Evolutionary conservation across 2,329 filamentous ascomycete genomes (phyloP).

Genomic region (Cucurbitaria berberidis): DNA sequence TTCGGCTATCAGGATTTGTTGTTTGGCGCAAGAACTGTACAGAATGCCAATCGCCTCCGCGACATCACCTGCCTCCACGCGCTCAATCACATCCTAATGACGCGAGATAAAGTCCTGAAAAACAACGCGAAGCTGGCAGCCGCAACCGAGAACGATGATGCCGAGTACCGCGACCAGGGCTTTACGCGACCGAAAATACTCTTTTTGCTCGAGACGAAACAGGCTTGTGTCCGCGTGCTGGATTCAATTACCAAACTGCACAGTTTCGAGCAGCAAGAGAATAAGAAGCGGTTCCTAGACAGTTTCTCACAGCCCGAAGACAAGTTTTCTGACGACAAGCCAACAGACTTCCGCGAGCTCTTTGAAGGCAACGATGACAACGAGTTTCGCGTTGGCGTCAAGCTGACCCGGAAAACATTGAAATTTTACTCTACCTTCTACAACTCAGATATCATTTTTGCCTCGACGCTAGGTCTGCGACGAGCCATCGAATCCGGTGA

Average conservation of each 20-base stretch:
- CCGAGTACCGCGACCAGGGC: slow-evolving; percentile 88
- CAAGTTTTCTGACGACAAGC: slow-evolving; percentile 73
- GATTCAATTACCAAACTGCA: slow-evolving; percentile 77
- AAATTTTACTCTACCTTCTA: slow-evolving; percentile 97
- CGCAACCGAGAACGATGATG: slow-evolving; percentile 64
- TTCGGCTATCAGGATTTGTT: slow-evolving; percentile 85
- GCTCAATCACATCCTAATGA: slow-evolving; percentile 92
- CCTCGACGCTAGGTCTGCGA: slow-evolving; percentile 85
- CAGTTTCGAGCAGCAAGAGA: slow-evolving; percentile 89
- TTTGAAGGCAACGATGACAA: slow-evolving; percentile 97
- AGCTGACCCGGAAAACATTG: slow-evolving; percentile 93
- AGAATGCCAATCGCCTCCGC: slow-evolving; percentile 72
- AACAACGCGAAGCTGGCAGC: slow-evolving; percentile 82
- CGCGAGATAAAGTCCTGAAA: slow-evolving; percentile 87
- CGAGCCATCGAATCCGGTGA: slow-evolving; percentile 86
- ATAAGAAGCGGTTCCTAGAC: slow-evolving; percentile 90
- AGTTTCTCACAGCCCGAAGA: slow-evolving; percentile 74
- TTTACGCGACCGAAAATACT: slow-evolving; percentile 95
- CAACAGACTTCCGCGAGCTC: slow-evolving; percentile 84
- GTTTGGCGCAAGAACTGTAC: slow-evolving; percentile 72
- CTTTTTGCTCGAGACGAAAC: slow-evolving; percentile 85
- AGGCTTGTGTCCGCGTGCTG: slow-evolving; percentile 80
- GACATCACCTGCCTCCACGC: slow-evolving; percentile 80
- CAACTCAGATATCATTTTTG: slow-evolving; percentile 92
- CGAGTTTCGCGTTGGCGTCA: slow-evolving; percentile 94